Evolutionary conservation across 352 stramenopile genomes (phyloP).

Genomic region (Hyaloperonospora arabidopsidis): DNA sequence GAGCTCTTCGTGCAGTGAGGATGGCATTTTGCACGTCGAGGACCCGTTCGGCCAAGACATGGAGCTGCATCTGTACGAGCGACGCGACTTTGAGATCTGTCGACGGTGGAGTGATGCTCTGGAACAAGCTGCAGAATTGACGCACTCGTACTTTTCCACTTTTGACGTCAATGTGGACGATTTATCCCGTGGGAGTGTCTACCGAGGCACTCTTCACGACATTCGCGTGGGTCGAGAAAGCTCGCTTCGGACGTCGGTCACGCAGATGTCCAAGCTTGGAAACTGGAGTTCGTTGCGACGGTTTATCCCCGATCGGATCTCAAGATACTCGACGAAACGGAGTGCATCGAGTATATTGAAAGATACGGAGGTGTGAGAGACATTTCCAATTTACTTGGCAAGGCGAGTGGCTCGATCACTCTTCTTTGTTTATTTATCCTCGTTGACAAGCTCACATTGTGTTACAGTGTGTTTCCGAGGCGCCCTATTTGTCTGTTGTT

Average conservation of each 20-base stretch:
- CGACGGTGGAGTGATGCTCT: constrained; percentile 41
- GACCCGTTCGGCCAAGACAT: constrained; percentile 64
- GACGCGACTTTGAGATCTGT: constrained; percentile 25
- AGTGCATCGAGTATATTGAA: too few relatives aligned
- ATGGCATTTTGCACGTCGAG: constrained; percentile 42
- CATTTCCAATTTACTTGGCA: too few relatives aligned
- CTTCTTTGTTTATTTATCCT: too few relatives aligned
- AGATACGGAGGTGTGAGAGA: too few relatives aligned
- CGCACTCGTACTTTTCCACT: constrained; percentile 47
- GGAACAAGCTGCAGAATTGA: constrained; percentile 51
- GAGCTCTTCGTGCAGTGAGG: constrained; percentile 33
- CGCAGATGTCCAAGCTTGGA: constrained; percentile 37
- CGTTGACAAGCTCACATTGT: too few relatives aligned
- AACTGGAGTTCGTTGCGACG: constrained; percentile 26
- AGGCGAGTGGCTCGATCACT: too few relatives aligned
- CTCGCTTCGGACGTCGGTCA: constrained; percentile 18
- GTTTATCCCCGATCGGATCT: constrained; percentile 22
- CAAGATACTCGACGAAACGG: constrained; percentile 20
- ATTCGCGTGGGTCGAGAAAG: constrained; percentile 27
- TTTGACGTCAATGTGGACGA: constrained; percentile 60
- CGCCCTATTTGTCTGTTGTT: too few relatives aligned
- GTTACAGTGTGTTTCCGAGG: too few relatives aligned
- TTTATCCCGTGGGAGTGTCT: constrained; percentile 54
- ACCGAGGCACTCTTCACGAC: constrained; percentile 51
- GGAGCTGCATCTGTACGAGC: constrained; percentile 67